phyloP scores from a whole-genome alignment of 345 rosid species.

The Lagerstroemia speciosa region DNA sequence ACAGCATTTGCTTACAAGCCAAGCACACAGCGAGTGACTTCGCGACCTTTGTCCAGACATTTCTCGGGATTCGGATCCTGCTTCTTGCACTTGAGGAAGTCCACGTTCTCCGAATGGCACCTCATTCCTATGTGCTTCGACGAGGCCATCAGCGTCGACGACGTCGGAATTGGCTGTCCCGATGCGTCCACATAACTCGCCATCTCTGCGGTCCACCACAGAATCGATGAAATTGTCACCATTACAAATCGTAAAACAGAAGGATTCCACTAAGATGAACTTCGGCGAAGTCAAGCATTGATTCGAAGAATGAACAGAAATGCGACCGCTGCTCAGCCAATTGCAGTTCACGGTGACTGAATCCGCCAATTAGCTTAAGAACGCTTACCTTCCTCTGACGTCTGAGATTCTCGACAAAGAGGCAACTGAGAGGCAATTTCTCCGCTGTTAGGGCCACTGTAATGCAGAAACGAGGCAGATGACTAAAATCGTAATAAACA shows the following conservation, averaged over 20 bases:
- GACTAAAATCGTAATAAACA: too few species aligned
- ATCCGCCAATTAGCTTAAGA: too few species aligned
- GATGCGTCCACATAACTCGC: slow-evolving; percentile 35
- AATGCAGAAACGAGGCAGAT: too few species aligned
- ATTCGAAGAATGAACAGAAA: background rate
- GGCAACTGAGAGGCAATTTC: too few species aligned
- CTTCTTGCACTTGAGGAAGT: slow-evolving; percentile 92
- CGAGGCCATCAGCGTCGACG: slow-evolving; percentile 80
- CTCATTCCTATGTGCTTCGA: slow-evolving; percentile 71
- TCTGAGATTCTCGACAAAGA: too few species aligned
- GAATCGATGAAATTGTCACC: background rate
- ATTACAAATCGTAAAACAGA: background rate
- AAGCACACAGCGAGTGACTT: slow-evolving; percentile 94
- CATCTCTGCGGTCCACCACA: slow-evolving; percentile 29
- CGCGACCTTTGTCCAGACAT: slow-evolving; percentile 86
- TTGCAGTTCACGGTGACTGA: too few species aligned
- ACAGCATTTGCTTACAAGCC: slow-evolving; percentile 45
- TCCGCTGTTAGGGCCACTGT: too few species aligned
- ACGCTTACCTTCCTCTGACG: too few species aligned
- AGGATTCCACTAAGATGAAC: background rate
- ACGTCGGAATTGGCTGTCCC: slow-evolving; percentile 88
- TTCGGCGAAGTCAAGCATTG: background rate
- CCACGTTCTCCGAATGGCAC: slow-evolving; percentile 72
- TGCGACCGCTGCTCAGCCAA: too few species aligned
- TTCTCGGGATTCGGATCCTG: slow-evolving; percentile 97